These are phyloP conservation scores for Fusarium decemcellulare DNA, from an alignment of 2,329 filamentous ascomycete species.

Conservation along the genomic window DNA sequence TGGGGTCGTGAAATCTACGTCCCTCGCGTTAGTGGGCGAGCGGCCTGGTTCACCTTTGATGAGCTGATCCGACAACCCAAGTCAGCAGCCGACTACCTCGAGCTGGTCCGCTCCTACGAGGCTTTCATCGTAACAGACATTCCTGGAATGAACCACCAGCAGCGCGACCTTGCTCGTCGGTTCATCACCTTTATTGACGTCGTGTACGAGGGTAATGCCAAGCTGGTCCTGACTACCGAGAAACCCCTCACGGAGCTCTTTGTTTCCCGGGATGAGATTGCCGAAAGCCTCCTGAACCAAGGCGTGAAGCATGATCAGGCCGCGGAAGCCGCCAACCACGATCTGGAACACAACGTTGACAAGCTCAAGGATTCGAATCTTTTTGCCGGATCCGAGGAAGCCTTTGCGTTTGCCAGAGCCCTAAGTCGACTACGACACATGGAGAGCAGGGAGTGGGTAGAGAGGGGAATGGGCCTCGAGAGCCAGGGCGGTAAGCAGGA, in stretches of 20 bases:
- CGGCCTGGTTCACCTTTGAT: constrained; percentile 92
- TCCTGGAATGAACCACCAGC: constrained; percentile 89
- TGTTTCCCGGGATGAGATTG: constrained; percentile 79
- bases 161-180: constrained; percentile 88
- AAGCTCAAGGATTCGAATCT: constrained; percentile 88
- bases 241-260: constrained; percentile 91
- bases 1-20: constrained; percentile 95
- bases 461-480: constrained; percentile 81
- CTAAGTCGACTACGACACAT: constrained; percentile 90
- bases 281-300: constrained; percentile 67
- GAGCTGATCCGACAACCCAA: constrained; percentile 92
- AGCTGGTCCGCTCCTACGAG: constrained; percentile 90
- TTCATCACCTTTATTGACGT: constrained; percentile 99
- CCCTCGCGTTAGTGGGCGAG: constrained; percentile 87
- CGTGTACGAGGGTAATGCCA: constrained; percentile 93
- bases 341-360: constrained; percentile 86
- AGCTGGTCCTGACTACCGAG: constrained; percentile 92
- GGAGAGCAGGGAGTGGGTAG: constrained; percentile 96
- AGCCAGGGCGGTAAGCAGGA: constrained; percentile 75
- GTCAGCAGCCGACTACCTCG: constrained; percentile 94
- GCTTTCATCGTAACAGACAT: constrained; percentile 93
- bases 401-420: constrained; percentile 94
- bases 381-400: constrained; percentile 95
- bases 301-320: constrained; percentile 57
- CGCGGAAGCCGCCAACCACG: constrained; percentile 84